A percentile compares a stretch with the other conserved stretches of the same genome.
phyloP scores from a whole-genome alignment of 2,329 filamentous ascomycete genomes.

The Aspergillus texensis region DNA sequence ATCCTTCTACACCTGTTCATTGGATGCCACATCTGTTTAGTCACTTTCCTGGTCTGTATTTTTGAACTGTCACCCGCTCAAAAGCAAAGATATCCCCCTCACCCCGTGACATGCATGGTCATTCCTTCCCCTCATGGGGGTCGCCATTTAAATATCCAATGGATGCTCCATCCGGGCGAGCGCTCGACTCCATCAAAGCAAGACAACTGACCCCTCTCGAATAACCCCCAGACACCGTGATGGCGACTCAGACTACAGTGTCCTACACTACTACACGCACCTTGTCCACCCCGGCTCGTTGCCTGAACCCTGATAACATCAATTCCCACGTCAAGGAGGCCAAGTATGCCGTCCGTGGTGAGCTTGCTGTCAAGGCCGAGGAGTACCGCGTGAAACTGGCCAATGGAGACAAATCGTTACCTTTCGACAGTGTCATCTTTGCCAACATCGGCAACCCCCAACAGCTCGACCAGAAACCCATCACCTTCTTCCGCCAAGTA shows the following conservation, averaged over 20 bases:
- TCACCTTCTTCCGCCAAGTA: conserved; percentile 98
- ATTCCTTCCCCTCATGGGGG: not conserved
- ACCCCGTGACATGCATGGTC: conserved; percentile 1
- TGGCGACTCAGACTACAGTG: conserved; percentile 29
- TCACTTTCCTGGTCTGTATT: conserved; percentile 7
- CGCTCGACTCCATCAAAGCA: conserved; percentile 2
- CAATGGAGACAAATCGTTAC: conserved; percentile 60
- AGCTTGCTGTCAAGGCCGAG: conserved; percentile 91
- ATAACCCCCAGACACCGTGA: conserved; percentile 28
- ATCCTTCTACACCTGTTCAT: conserved; percentile 4
- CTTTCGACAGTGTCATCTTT: conserved; percentile 88
- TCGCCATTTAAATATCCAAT: conserved; percentile 6
- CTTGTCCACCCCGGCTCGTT: conserved; percentile 51
- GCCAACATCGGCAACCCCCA: conserved; percentile 99
- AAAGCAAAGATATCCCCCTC: not conserved
- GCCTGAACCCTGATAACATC: conserved; percentile 81
- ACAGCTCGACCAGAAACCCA: conserved; percentile 97
- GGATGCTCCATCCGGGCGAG: not conserved
- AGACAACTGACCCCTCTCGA: conserved; percentile 14
- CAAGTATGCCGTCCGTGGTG: conserved; percentile 94
- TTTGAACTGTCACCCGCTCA: conserved; percentile 13
- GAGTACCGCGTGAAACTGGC: conserved; percentile 76
- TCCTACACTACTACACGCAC: conserved; percentile 36
- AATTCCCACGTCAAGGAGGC: conserved; percentile 85
- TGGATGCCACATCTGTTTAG: conserved; percentile 5